These are phyloP conservation scores for Cordyceps militaris DNA, from an alignment of 2,329 filamentous ascomycete species.

Conservation along the genomic window DNA sequence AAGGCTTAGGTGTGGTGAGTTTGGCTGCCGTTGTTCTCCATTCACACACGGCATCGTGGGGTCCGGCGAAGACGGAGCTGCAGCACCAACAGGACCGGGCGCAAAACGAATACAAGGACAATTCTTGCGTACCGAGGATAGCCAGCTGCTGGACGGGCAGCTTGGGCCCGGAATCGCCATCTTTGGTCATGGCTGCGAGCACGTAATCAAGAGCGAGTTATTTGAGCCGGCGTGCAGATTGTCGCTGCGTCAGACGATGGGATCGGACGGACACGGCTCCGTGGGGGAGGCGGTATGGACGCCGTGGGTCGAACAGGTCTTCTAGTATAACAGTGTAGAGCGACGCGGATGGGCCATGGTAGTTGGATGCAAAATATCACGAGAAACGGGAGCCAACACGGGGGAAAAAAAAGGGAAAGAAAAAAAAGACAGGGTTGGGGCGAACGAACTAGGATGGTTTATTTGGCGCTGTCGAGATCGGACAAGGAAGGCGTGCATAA, in stretches of 20 bases:
- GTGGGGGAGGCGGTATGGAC: too few relatives aligned
- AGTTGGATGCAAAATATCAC: not conserved
- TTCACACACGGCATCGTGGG: not conserved
- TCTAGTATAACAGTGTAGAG: not conserved
- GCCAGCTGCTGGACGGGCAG: conserved; percentile 70
- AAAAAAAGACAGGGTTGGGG: not conserved
- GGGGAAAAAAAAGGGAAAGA: not conserved
- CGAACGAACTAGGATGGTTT: not conserved
- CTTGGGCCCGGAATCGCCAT: conserved; percentile 39
- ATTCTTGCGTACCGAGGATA: conserved; percentile 59
- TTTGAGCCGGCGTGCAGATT: not conserved
- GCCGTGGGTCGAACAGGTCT: too few relatives aligned
- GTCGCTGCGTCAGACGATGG: not conserved
- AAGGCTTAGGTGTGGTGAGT: not conserved
- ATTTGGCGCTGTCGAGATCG: not conserved
- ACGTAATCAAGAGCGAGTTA: not conserved
- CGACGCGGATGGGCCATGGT: not conserved
- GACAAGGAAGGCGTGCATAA: not conserved
- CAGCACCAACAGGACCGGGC: not conserved
- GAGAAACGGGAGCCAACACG: not conserved
- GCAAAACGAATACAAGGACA: not conserved
- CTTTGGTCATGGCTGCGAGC: not conserved
- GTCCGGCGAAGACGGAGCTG: too few relatives aligned
- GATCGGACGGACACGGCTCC: too few relatives aligned
- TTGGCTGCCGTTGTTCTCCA: not conserved